Percentiles rank a stretch among this genome's conserved stretches.
Conservation (phyloP, 1,284 basidiomycete genomes). For the Apiotrichum domesticum region DNA sequence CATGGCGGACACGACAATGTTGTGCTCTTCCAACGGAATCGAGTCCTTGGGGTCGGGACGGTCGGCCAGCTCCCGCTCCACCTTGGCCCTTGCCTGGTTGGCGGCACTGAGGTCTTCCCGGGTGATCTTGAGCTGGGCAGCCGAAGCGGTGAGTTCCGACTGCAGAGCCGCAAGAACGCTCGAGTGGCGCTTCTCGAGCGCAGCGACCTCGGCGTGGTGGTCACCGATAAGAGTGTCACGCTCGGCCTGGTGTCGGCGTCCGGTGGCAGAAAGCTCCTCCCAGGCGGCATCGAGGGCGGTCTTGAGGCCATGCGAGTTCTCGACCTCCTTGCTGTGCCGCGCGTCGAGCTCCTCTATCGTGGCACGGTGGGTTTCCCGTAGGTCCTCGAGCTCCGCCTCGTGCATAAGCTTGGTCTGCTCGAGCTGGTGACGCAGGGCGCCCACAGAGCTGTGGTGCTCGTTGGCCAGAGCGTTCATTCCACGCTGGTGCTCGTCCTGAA, state of each 20-base stretch:
- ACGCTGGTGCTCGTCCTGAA: conserved; percentile 12
- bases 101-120: conserved; percentile 12
- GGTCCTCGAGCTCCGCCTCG: conserved; percentile 16
- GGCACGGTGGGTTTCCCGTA: conserved; percentile 15
- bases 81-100: conserved; percentile 12
- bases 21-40: conserved; percentile 19
- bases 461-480: conserved; percentile 14
- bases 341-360: conserved; percentile 17
- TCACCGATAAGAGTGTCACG: conserved; percentile 19
- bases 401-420: conserved; percentile 8
- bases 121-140: conserved; percentile 9
- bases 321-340: conserved; percentile 11
- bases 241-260: conserved; percentile 16
- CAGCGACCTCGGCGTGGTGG: conserved; percentile 20
- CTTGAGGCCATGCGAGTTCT: conserved; percentile 10
- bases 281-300: conserved; percentile 16
- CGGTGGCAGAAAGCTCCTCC: conserved; percentile 17
- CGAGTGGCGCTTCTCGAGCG: conserved; percentile 21
- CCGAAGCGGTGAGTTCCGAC: conserved; percentile 11
- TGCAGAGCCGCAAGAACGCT: conserved; percentile 12
- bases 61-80: conserved; percentile 14
- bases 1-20: conserved; percentile 29
- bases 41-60: conserved; percentile 11
- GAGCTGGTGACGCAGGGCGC: conserved; percentile 11
- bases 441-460: conserved; percentile 12